These are phyloP conservation scores for Ilex aquifolium DNA, from an alignment of 257 asterid species.

Conservation along the genomic window DNA sequence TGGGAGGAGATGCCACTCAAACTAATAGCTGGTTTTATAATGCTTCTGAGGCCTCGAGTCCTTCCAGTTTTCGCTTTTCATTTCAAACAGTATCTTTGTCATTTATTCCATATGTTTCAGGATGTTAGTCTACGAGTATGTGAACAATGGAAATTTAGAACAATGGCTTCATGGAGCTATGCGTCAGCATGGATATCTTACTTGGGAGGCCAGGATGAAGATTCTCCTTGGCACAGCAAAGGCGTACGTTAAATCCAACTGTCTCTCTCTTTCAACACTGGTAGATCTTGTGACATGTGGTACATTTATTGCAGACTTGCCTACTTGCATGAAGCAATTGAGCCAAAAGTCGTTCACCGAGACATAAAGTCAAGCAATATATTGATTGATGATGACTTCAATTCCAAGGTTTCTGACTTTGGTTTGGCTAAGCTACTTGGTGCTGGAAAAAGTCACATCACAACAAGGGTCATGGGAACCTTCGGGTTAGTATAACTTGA, in stretches of 20 bases:
- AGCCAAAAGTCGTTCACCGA: conserved; percentile 94
- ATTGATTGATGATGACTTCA: conserved; percentile 83
- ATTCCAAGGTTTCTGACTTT: conserved; percentile 90
- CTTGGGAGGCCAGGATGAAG: conserved; percentile 95
- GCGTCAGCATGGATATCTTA: conserved; percentile 82
- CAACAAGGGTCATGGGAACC: conserved; percentile 98
- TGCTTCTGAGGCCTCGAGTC: neutral
- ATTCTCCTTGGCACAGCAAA: conserved; percentile 97
- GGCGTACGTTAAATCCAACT: conserved; percentile 58
- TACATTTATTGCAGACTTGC: conserved; percentile 62
- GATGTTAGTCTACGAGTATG: conserved; percentile 83
- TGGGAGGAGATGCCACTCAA: too few species aligned
- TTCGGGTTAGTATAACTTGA: conserved; percentile 54
- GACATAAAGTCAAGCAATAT: conserved; percentile 94
- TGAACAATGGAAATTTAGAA: conserved; percentile 84
- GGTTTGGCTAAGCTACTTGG: conserved; percentile 95
- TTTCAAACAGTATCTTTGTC: neutral
- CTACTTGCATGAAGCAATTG: conserved; percentile 91
- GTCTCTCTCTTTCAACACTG: conserved; percentile 1
- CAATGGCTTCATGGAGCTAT: conserved; percentile 99
- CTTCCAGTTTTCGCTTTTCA: neutral
- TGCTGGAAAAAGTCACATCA: conserved; percentile 89
- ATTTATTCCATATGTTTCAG: conserved; percentile 24
- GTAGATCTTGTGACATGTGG: conserved; percentile 1
- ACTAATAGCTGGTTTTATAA: too few species aligned